Evolutionary conservation across 495 filamentous ascomycete genomes (phyloP).

Genomic region (Xylaria castorea): DNA sequence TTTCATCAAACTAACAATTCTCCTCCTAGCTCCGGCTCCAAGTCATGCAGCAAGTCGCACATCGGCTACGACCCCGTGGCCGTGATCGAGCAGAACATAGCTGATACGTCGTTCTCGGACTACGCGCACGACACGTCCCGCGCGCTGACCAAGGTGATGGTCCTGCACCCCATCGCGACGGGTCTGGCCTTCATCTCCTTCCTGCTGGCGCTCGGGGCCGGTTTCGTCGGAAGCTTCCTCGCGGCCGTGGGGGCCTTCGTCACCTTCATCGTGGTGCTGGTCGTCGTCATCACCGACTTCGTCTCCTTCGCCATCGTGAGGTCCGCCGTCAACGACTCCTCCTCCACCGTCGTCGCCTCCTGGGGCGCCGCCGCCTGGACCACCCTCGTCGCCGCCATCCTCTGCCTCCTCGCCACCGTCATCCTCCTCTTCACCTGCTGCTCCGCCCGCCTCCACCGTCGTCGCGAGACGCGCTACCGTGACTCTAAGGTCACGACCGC

Average conservation of each 20-base stretch:
- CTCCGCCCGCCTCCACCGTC: slow-evolving; percentile 45
- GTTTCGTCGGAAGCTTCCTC: slow-evolving; percentile 58
- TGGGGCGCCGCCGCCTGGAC: slow-evolving; percentile 61
- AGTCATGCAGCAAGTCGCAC: slow-evolving; percentile 50
- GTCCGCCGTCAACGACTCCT: slow-evolving; percentile 54
- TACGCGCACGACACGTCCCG: slow-evolving; percentile 51
- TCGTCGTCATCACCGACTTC: slow-evolving; percentile 64
- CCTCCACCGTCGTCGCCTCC: slow-evolving; percentile 44
- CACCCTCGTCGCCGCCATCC: slow-evolving; percentile 55
- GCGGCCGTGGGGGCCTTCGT: slow-evolving; percentile 55
- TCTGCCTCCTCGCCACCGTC: slow-evolving; percentile 59
- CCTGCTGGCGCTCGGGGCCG: slow-evolving; percentile 59
- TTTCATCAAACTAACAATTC: slow-evolving; percentile 25
- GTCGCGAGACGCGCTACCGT: slow-evolving; percentile 30
- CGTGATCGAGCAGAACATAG: slow-evolving; percentile 46
- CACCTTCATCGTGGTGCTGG: slow-evolving; percentile 61
- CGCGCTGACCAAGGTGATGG: slow-evolving; percentile 61
- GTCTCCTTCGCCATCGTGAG: slow-evolving; percentile 59
- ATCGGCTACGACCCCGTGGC: slow-evolving; percentile 62
- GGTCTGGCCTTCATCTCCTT: slow-evolving; percentile 66
- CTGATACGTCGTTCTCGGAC: slow-evolving; percentile 50
- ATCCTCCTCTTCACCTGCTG: slow-evolving; percentile 66
- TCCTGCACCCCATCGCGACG: slow-evolving; percentile 66
- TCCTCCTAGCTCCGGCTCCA: slow-evolving; percentile 40
- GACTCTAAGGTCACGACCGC: slow-evolving; percentile 7